Conservation (phyloP, 805 yeast species). For the Cyberlindnera euphorbiae region DNA sequence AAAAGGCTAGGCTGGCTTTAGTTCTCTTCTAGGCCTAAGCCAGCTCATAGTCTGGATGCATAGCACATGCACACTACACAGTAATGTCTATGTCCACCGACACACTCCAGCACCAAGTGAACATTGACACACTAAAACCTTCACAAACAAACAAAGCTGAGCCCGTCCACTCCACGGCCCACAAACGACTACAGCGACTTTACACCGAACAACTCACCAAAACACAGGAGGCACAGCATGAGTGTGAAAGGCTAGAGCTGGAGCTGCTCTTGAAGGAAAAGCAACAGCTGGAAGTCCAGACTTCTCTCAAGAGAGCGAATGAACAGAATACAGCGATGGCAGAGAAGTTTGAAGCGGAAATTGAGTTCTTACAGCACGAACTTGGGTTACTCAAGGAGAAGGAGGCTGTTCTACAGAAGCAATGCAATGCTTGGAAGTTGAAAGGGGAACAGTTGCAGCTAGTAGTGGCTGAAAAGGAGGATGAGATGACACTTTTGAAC, state of each 20-base stretch:
- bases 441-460: constrained; percentile 1
- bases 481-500: constrained; percentile 16
- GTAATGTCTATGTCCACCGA: too few relatives aligned
- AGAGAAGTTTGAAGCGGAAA: constrained; percentile 14
- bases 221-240: constrained; percentile 28
- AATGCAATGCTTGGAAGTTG: neutral
- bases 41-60: too few relatives aligned
- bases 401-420: constrained; percentile 15
- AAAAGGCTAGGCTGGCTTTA: neutral
- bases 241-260: constrained; percentile 31
- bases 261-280: constrained; percentile 29
- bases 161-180: neutral
- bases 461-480: constrained; percentile 7
- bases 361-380: constrained; percentile 16
- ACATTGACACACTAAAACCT: too few relatives aligned
- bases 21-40: too few relatives aligned
- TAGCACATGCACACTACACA: too few relatives aligned
- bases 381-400: constrained; percentile 9
- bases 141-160: too few relatives aligned
- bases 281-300: constrained; percentile 11
- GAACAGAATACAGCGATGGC: constrained; percentile 14
- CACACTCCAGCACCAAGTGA: too few relatives aligned
- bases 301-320: constrained; percentile 4
- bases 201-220: constrained; percentile 21
- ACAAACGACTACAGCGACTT: constrained; percentile 16